Evolutionary conservation across 148 eudicot species (phyloP).

Genomic region (Fagopyrum homotropicum): DNA sequence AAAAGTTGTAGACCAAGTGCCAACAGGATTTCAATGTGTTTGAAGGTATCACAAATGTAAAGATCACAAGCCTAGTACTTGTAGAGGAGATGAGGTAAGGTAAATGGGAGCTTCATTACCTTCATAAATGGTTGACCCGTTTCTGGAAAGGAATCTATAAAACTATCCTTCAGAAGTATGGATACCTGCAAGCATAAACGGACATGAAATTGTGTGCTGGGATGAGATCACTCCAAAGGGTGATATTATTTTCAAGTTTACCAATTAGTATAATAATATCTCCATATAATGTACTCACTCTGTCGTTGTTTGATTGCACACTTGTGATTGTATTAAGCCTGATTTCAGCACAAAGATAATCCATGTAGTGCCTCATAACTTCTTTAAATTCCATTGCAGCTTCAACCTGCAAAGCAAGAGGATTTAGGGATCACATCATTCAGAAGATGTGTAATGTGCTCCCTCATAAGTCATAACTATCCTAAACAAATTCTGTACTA

Average conservation of each 20-base stretch:
- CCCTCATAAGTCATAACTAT: neutral
- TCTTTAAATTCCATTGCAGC: slow-evolving; percentile 60
- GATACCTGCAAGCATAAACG: slow-evolving; percentile 58
- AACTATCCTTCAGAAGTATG: slow-evolving; percentile 85
- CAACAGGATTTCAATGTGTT: neutral
- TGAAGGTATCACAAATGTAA: neutral
- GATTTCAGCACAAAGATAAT: slow-evolving; percentile 73
- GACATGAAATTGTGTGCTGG: neutral
- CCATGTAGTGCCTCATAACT: slow-evolving; percentile 68
- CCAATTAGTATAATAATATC: neutral
- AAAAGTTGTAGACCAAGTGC: slow-evolving; percentile 16
- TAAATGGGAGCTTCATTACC: slow-evolving; percentile 30
- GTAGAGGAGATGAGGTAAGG: neutral
- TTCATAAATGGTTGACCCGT: slow-evolving; percentile 67
- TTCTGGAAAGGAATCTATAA: slow-evolving; percentile 73
- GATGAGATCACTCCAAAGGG: neutral
- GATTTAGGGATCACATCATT: neutral
- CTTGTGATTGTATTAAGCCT: slow-evolving; percentile 83
- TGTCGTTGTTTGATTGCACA: slow-evolving; percentile 80
- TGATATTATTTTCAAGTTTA: neutral
- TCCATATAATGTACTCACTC: slow-evolving; percentile 37
- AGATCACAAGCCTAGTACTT: neutral
- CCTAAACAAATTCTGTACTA: neutral
- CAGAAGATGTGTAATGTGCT: neutral
- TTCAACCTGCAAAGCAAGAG: slow-evolving; percentile 50